phyloP scores from a whole-genome alignment of 2,329 filamentous ascomycete species.

The Mycosphaerella sp. region DNA sequence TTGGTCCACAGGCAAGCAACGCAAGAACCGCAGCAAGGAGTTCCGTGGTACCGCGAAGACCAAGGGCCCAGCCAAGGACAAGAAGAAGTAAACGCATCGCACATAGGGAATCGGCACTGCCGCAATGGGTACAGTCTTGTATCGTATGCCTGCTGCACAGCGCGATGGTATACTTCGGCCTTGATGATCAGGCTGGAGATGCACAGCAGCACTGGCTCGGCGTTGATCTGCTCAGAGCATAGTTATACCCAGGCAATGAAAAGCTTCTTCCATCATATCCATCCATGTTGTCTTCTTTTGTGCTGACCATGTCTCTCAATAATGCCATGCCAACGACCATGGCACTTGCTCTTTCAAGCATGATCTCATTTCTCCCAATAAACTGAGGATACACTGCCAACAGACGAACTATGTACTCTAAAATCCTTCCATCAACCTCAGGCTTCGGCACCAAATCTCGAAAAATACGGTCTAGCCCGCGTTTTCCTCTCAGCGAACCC shows the following conservation, averaged over 20 bases:
- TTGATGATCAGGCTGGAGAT: slow-evolving; percentile 17
- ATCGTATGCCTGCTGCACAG: slow-evolving; percentile 19
- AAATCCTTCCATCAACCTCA: too few species aligned
- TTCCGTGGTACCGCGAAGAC: slow-evolving; percentile 96
- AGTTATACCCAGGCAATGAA: slow-evolving; percentile 22
- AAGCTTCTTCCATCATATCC: slow-evolving; percentile 16
- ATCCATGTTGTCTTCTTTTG: background rate
- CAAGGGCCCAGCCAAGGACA: slow-evolving; percentile 92
- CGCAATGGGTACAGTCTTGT: slow-evolving; percentile 17
- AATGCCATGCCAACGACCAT: too few species aligned
- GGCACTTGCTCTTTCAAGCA: too few species aligned
- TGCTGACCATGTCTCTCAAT: background rate
- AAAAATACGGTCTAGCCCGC: too few species aligned
- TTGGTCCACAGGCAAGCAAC: slow-evolving; percentile 80
- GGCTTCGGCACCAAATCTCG: too few species aligned
- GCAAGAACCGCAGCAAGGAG: slow-evolving; percentile 99
- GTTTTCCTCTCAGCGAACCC: too few species aligned
- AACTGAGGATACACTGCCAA: too few species aligned
- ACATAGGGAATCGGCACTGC: slow-evolving; percentile 10
- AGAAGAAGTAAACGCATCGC: slow-evolving; percentile 51
- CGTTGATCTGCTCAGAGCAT: slow-evolving; percentile 24
- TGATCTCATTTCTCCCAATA: too few species aligned
- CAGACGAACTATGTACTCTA: too few species aligned
- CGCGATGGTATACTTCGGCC: slow-evolving; percentile 15
- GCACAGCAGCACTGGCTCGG: slow-evolving; percentile 20